Evolutionary conservation across 1,284 basidiomycete species (phyloP), one percentile per base, ranked within the genome.

Genomic region (Tilletiaria anomala): DNA sequence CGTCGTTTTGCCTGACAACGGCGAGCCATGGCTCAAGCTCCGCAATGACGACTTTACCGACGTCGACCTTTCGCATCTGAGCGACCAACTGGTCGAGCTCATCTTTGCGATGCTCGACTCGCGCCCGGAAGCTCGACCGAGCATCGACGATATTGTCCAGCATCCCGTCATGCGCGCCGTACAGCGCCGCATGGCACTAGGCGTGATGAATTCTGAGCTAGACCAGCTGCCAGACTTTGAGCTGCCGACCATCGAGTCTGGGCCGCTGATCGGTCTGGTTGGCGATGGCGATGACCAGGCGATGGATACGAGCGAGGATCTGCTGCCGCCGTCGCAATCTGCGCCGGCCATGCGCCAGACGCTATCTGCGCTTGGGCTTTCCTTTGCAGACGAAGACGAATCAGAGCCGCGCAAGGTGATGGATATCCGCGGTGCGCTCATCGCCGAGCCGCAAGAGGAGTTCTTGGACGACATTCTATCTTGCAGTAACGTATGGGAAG

Each of bases 1-100:
- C 67, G 88, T 97, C 53, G 79, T 91, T 47, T 82, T 99, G 26
- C 93, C 93, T 61, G 87, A 91, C 70, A 74, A 89, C 78, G 91
- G 94, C 56, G 85, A 85, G 51, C 76, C 82, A 1, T 99, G 93
- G 93, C 87, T 93, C 58, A 80, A 83, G 53, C 75, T 97, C 32
- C 80, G 93, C 38, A 78, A 78, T 45, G 83, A 93, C 68, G 85
- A 99, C 70, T 87, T 94, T 63, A 78, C 79, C 37, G 85, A 89
- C 60, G 80, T 94, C 40, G 82, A 88, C 64, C 68, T 77, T 2
- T 67, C 72, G 6, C 73, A 75, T n/a, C 76, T 81, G 19, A 60
- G 54, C 37, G 54, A 57, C 4, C 48, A 58, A 12, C 47, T 68
- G 40, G 47, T 58, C 22, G 38, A 53, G 8, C 37, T 67, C 33